These are phyloP conservation scores for Cnidoscolus chayamansa DNA, from an alignment of 441 rosid species.

Conservation along the genomic window DNA sequence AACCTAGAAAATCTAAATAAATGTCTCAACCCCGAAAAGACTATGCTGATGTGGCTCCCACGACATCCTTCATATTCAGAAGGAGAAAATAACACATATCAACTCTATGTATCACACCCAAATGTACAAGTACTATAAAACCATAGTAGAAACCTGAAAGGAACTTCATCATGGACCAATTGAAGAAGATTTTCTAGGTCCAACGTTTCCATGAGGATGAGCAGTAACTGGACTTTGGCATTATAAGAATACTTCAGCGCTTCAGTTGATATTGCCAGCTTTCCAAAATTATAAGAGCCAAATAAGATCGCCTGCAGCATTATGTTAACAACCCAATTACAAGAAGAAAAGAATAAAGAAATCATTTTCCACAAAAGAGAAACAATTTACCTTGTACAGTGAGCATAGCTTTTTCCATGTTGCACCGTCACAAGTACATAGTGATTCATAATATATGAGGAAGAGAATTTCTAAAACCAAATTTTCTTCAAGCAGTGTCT, in stretches of 20 bases:
- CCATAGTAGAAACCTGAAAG: slow-evolving; percentile 61
- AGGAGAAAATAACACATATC: neutral
- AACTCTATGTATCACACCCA: neutral
- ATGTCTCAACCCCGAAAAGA: neutral
- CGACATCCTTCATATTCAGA: neutral
- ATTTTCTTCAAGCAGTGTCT: slow-evolving; percentile 74
- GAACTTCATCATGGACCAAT: slow-evolving; percentile 77
- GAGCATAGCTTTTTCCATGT: slow-evolving; percentile 72
- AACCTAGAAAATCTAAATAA: neutral
- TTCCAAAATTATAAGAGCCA: slow-evolving; percentile 65
- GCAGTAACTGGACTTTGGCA: slow-evolving; percentile 69
- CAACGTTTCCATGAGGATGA: slow-evolving; percentile 79
- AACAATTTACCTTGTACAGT: slow-evolving; percentile 65
- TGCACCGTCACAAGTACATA: slow-evolving; percentile 71
- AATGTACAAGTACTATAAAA: slow-evolving; percentile 13
- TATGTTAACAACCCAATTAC: slow-evolving; percentile 26
- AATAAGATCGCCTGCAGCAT: slow-evolving; percentile 61
- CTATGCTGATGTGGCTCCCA: neutral
- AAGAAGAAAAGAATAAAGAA: slow-evolving; percentile 14
- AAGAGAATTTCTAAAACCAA: slow-evolving; percentile 84
- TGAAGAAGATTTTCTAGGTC: slow-evolving; percentile 86
- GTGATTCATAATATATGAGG: slow-evolving; percentile 78
- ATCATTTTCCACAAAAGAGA: slow-evolving; percentile 25
- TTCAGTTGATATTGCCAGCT: slow-evolving; percentile 70
- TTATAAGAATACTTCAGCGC: slow-evolving; percentile 57